Base-by-base conservation (phyloP, 371 early-diverging fungal species). In the Mortierella sp. region DNA sequence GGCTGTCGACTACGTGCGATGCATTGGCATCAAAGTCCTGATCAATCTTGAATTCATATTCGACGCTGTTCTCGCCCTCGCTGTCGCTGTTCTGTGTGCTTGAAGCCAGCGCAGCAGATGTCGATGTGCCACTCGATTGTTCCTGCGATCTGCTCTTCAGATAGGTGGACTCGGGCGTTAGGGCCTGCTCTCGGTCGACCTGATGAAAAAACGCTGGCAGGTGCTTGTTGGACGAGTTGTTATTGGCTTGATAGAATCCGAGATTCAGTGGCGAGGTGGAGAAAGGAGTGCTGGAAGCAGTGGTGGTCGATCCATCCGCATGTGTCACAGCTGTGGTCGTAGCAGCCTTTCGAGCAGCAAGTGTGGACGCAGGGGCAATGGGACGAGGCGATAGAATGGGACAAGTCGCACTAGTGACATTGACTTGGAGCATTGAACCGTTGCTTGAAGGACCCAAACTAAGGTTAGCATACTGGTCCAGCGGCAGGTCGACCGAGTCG, bases 1-100 rank as follows among this genome's bases (percentile, higher is more conserved):
- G 57, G 44, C 65, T 64, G 43, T 68, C 69, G 2, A 54, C 44
- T 3, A 65, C 40, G n/a, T 31, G 55, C 0, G 57, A 41, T 0
- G 77, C 58, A 54, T 69, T 49, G n/a, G 77, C 77, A 54, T 68
- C 77, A 54, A 76, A 76, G 45, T 68, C 69, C 16, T 76, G 69
- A 45, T 76, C 77, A 46, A 76, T 76, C 46, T 57, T 60, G 53
- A 76, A 69, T 51, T 76, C 77, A 19, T 76, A 76, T 48, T 76
- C 77, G 6, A 76, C 69, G 52, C 34, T n/a, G n/a, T 57, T 60
- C 55, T 64, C 65, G 10, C 39, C 47, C 22, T 67, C 67, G 21
- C 43, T 54, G 47, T 67, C 67, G 47, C 58, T 62, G 44, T 43
- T 54, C 19, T 46, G 16, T 40, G 27, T n/a, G 10, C 7, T 21